A percentile compares a stretch with the other conserved stretches of the same genome.
Evolutionary conservation across 2,329 filamentous ascomycete genomes (phyloP).

Genomic region (Trichoderma pleuroti): DNA sequence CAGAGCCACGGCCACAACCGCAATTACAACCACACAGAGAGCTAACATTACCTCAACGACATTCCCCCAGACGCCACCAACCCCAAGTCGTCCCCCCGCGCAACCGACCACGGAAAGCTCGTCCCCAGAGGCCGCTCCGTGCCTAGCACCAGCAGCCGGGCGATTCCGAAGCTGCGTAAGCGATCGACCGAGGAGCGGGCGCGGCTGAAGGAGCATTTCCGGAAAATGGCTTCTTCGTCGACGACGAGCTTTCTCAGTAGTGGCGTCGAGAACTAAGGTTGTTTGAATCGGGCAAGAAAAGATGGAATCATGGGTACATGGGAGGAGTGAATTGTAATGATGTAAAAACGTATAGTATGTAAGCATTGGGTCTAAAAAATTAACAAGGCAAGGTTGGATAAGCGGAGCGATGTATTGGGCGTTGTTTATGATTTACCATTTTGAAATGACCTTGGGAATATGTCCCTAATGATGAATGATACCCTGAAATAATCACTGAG

Average conservation of each 20-base stretch:
- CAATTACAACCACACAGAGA: not conserved
- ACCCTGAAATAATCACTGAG: not conserved
- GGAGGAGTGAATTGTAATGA: not conserved
- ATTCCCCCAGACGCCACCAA: conserved; percentile 20
- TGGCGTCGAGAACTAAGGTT: not conserved
- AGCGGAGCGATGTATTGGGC: not conserved
- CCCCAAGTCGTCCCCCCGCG: conserved; percentile 17
- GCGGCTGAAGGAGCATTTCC: conserved; percentile 29
- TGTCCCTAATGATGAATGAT: not conserved
- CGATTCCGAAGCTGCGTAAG: conserved; percentile 18
- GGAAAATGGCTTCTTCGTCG: conserved; percentile 21
- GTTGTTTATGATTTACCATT: not conserved
- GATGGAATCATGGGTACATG: not conserved
- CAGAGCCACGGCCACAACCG: not conserved
- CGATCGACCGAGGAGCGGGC: conserved; percentile 26
- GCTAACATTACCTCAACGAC: not conserved
- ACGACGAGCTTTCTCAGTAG: not conserved
- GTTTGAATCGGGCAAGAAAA: not conserved
- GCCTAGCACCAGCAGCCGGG: conserved; percentile 15
- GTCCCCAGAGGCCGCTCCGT: conserved; percentile 19
- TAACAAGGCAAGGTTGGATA: not conserved
- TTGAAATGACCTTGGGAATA: not conserved
- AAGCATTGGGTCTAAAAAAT: not conserved
- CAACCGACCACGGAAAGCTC: conserved; percentile 27
- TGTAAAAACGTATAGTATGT: not conserved